Conservation (phyloP, 2,329 filamentous ascomycete genomes). For the Penicillium sp. region DNA sequence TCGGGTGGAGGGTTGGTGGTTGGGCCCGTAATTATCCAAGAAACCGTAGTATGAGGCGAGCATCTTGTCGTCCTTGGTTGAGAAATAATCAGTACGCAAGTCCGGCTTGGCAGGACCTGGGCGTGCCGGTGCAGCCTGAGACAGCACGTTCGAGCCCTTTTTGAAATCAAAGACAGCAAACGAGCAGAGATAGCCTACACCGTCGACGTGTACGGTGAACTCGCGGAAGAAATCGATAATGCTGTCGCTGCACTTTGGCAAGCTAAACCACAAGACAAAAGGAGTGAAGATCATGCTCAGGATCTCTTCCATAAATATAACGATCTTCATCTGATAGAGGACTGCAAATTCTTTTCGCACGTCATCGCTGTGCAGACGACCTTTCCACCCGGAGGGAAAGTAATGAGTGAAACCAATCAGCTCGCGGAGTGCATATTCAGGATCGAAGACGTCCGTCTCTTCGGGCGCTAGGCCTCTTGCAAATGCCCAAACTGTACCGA, state of each 20-base stretch:
- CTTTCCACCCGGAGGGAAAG: constrained; percentile 84
- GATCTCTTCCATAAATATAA: constrained; percentile 91
- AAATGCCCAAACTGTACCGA: constrained; percentile 80
- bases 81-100: constrained; percentile 87
- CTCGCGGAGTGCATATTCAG: constrained; percentile 81
- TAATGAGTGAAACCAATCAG: constrained; percentile 95
- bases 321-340: constrained; percentile 86
- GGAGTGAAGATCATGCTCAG: constrained; percentile 91
- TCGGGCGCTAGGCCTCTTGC: constrained; percentile 82
- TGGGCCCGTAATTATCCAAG: constrained; percentile 83
- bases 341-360: constrained; percentile 87
- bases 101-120: constrained; percentile 51
- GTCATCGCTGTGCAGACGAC: constrained; percentile 87
- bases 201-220: constrained; percentile 95
- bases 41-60: constrained; percentile 96
- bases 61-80: constrained; percentile 97
- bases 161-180: constrained; percentile 98
- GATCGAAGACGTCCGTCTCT: constrained; percentile 87
- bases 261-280: constrained; percentile 80
- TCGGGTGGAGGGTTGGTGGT: constrained; percentile 55
- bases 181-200: constrained; percentile 92
- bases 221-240: constrained; percentile 98
- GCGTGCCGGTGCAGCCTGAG: constrained; percentile 40
- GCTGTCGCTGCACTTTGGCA: constrained; percentile 86
- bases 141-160: constrained; percentile 65